Base-by-base conservation (phyloP, 2,329 filamentous ascomycete species). In the Botrytis paeoniae region DNA sequence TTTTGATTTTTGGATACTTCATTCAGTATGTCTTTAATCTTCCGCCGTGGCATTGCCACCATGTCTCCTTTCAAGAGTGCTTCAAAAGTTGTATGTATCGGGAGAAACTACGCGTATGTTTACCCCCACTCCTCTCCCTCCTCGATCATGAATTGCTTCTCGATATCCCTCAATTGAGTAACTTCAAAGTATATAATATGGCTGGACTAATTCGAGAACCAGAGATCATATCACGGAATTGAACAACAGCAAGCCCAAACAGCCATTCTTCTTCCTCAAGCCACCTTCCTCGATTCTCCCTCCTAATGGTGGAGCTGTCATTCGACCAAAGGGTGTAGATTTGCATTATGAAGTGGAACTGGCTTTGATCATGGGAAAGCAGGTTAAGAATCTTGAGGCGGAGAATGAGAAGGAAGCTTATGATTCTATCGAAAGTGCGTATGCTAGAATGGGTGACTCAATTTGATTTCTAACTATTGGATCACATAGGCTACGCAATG, bases 241-340 rank as follows among this genome's bases (percentile, higher is more conserved):
- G 78, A 94, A 94, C 83, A 97, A 92, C 83, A 86, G 88, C 74
- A 90, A 90, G 77, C 96, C 96, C 69, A 97, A 96, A 83, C 94
- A 98, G 83, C 96, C 96, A 39, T 98, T 99, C 85, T 99, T 98
- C 90, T 99, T 99, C 88, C 89, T 98, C 78, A 99, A 99, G 87
- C 96, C 96, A 2, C 85, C 95, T 0, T 93, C 92, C 59, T 93
- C 94, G 5, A 93, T 99, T 78, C 88, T 98, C 6, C 87, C 92
- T 35, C 94, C 94, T 0, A 88, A 89, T 41, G 88, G 90, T 73
- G 95, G 95, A 0, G 91, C 95, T 4, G 90, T 97, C 65, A 87
- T 97, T 78, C 89, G 92, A 62, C 96, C 96, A 61, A 89, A 87
- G 79, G 95, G 95, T 76, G 91, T 97, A 59, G 92, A 91, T 78